These are phyloP conservation scores for Cercospora beticola DNA, from an alignment of 2,329 filamentous ascomycete genomes.

Conservation along the genomic window DNA sequence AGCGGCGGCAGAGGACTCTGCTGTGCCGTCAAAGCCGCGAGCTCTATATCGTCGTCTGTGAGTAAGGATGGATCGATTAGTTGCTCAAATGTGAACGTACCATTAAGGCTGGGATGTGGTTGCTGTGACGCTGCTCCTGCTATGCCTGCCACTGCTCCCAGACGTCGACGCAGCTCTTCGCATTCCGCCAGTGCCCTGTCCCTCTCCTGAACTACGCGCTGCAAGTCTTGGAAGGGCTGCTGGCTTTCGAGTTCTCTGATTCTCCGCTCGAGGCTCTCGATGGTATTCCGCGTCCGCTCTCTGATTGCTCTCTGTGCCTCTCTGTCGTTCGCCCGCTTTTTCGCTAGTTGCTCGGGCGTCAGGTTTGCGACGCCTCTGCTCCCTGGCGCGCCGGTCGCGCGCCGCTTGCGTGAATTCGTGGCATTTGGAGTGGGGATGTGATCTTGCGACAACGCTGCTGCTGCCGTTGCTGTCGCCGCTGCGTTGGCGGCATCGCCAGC, in stretches of 20 bases:
- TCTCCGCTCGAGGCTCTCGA: conserved; percentile 69
- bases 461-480: conserved; percentile 42
- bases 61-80: conserved; percentile 32
- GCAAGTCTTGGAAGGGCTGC: conserved; percentile 80
- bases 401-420: conserved; percentile 36
- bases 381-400: conserved; percentile 39
- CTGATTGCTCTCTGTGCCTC: conserved; percentile 84
- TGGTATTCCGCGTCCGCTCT: conserved; percentile 77
- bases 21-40: conserved; percentile 49
- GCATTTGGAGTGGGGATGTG: conserved; percentile 24
- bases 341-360: conserved; percentile 81
- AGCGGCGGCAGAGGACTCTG: conserved; percentile 44
- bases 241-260: conserved; percentile 76
- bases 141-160: conserved; percentile 44
- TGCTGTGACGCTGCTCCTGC: conserved; percentile 25
- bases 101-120: conserved; percentile 31
- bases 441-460: conserved; percentile 22
- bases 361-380: conserved; percentile 78
- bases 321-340: conserved; percentile 88
- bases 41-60: conserved; percentile 41
- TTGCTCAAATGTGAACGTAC: conserved; percentile 31
- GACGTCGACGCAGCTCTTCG: conserved; percentile 68
- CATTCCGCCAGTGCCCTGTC: conserved; percentile 77
- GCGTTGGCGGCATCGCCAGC: conserved; percentile 42
- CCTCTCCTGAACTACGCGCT: conserved; percentile 65